Percentiles rank a stretch among this genome's conserved stretches.
These are phyloP conservation scores for Saposhnikovia divaricata DNA, from an alignment of 129 eudicot genomes.

Conservation along the genomic window DNA sequence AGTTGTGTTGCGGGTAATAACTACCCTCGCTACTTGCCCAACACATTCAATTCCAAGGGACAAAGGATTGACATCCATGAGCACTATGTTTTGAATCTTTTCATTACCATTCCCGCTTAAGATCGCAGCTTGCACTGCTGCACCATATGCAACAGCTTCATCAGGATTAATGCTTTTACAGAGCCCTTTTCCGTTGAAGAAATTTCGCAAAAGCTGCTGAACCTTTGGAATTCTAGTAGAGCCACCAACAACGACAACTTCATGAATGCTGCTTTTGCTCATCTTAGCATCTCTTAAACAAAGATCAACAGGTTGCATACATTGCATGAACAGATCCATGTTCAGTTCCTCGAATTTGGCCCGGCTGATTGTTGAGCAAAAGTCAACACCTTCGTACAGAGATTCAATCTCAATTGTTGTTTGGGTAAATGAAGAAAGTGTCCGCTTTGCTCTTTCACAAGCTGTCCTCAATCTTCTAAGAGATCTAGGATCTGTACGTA, in stretches of 20 bases:
- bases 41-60: background rate
- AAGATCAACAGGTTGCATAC: background rate
- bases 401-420: constrained; percentile 29
- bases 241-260: constrained; percentile 7
- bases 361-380: constrained; percentile 13
- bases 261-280: constrained; percentile 4
- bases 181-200: background rate
- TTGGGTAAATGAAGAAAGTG: constrained; percentile 27
- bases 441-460: constrained; percentile 23
- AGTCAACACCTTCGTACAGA: constrained; percentile 34
- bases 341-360: constrained; percentile 1
- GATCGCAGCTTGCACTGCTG: constrained; percentile 3
- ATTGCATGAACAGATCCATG: background rate
- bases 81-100: background rate
- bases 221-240: constrained; percentile 5
- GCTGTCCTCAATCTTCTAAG: constrained; percentile 19
- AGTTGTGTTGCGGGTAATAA: constrained; percentile 4
- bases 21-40: background rate
- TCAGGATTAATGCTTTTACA: constrained; percentile 5
- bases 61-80: background rate
- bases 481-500: constrained; percentile 22
- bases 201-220: background rate
- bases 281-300: constrained; percentile 1
- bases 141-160: constrained; percentile 3
- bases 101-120: background rate